These are phyloP conservation scores for Trypanosomatidae sp. DNA, from an alignment of 208 protist genomes.

Conservation along the genomic window DNA sequence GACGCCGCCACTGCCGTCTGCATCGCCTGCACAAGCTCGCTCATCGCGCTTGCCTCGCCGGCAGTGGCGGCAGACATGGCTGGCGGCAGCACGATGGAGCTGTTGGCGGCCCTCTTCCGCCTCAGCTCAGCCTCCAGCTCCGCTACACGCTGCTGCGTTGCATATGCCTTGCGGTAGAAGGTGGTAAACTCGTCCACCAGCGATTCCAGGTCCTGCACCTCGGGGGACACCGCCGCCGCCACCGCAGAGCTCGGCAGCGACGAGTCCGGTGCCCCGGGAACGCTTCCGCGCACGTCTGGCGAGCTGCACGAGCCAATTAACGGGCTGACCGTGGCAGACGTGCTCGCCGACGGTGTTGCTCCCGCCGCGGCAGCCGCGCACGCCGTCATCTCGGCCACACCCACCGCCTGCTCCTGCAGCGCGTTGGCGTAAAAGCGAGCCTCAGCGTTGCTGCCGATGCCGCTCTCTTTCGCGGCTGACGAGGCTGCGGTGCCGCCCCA, in stretches of 20 bases:
- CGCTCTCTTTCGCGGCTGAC: not conserved
- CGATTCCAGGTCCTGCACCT: constrained; percentile 68
- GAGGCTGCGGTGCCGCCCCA: too few species aligned
- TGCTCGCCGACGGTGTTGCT: too few species aligned
- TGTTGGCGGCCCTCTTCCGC: not conserved
- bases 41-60: not conserved
- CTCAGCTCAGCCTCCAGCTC: constrained; percentile 42
- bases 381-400: constrained; percentile 23
- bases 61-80: not conserved
- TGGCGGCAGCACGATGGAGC: too few species aligned
- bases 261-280: too few species aligned
- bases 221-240: constrained; percentile 19
- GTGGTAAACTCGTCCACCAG: constrained; percentile 70
- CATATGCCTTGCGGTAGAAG: constrained; percentile 49
- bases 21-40: constrained; percentile 12
- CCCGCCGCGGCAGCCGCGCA: too few species aligned
- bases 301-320: not conserved
- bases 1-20: constrained; percentile 11
- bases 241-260: too few species aligned
- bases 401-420: constrained; percentile 39
- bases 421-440: constrained; percentile 40
- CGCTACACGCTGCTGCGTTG: constrained; percentile 35
- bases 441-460: constrained; percentile 9
- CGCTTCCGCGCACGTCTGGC: too few species aligned
- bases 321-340: constrained; percentile 5